phyloP scores from a whole-genome alignment of 805 yeast species.

The Cyberlindnera xylosilytica region DNA sequence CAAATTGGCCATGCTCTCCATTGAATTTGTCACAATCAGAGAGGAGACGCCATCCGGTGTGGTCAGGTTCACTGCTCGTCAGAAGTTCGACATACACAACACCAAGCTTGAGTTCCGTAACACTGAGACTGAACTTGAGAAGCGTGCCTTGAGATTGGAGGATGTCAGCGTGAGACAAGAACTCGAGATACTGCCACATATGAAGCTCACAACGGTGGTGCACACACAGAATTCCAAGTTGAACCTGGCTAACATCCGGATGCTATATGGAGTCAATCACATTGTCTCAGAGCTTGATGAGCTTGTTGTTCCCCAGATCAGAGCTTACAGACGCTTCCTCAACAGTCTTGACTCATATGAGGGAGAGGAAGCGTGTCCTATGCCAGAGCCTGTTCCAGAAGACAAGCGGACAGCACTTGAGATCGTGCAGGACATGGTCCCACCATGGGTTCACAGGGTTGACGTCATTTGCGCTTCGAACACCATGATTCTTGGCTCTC shows the following conservation, averaged over 20 bases:
- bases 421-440: conserved; percentile 23
- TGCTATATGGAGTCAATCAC: conserved; percentile 30
- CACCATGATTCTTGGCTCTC: conserved; percentile 34
- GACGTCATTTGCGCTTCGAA: conserved; percentile 18
- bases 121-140: conserved; percentile 12
- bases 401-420: conserved; percentile 9
- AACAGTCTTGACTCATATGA: conserved; percentile 2
- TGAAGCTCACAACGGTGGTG: conserved; percentile 1
- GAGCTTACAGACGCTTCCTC: conserved; percentile 12
- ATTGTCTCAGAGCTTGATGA: conserved; percentile 21
- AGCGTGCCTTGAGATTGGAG: conserved; percentile 13
- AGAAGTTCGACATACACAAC: conserved; percentile 17
- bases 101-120: conserved; percentile 17
- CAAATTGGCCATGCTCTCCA: conserved; percentile 24
- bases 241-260: conserved; percentile 28
- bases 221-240: conserved; percentile 18
- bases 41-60: conserved; percentile 23
- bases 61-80: conserved; percentile 6
- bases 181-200: conserved; percentile 16
- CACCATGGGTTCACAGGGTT: conserved; percentile 17
- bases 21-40: conserved; percentile 17
- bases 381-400: conserved; percentile 1
- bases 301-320: conserved; percentile 13
- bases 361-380: background rate
- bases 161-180: conserved; percentile 15